Percentiles rank a stretch among this genome's conserved stretches.
phyloP scores from a whole-genome alignment of 805 yeast species.

The Kazachstania psychrophila region DNA sequence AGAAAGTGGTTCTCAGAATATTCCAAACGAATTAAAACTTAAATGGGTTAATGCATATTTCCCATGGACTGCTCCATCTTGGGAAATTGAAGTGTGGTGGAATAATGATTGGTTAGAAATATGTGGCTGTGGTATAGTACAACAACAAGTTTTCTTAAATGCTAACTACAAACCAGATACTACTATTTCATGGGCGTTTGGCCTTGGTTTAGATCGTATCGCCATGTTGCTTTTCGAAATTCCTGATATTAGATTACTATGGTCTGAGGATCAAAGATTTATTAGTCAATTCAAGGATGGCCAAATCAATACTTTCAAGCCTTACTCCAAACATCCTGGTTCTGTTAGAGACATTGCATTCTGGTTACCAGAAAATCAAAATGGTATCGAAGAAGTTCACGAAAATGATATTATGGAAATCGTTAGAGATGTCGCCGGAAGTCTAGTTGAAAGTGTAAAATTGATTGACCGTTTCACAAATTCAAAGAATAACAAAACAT shows the following conservation, averaged over 20 bases:
- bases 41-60: constrained; percentile 94
- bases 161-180: constrained; percentile 51
- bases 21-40: constrained; percentile 53
- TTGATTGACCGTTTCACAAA: constrained; percentile 76
- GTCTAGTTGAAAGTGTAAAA: constrained; percentile 77
- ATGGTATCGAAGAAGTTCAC: constrained; percentile 39
- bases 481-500: constrained; percentile 66
- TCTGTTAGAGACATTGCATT: constrained; percentile 82
- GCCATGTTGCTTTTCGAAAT: constrained; percentile 94
- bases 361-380: constrained; percentile 53
- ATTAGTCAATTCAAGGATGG: constrained; percentile 59
- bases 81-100: constrained; percentile 99
- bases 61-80: constrained; percentile 98
- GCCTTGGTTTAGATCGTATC: constrained; percentile 86
- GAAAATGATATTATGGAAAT: constrained; percentile 91
- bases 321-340: constrained; percentile 88
- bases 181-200: constrained; percentile 94
- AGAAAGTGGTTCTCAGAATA: constrained; percentile 46
- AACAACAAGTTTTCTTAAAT: constrained; percentile 62
- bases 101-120: constrained; percentile 96
- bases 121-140: constrained; percentile 91
- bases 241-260: constrained; percentile 88
- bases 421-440: constrained; percentile 77
- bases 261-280: constrained; percentile 81
- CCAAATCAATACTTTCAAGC: constrained; percentile 61